These are phyloP conservation scores for Zangia roseola DNA, from an alignment of 768 basidiomycete species.

Conservation along the genomic window DNA sequence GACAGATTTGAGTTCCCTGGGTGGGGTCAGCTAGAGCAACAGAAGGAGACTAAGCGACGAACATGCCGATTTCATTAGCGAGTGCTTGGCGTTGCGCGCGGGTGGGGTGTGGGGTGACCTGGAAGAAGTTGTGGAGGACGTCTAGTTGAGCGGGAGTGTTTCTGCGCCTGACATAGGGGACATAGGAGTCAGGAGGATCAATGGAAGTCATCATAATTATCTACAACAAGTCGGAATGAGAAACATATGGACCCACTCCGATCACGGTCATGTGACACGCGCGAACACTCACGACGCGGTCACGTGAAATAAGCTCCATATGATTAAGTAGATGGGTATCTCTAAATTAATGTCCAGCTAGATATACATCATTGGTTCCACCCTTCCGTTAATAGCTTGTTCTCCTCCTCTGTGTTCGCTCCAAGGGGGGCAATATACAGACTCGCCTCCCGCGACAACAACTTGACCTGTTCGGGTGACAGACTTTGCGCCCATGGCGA, in stretches of 20 bases:
- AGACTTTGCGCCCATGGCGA: slow-evolving; percentile 27
- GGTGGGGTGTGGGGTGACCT: slow-evolving; percentile 39
- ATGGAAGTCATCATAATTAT: slow-evolving; percentile 8
- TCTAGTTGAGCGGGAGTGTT: slow-evolving; percentile 35
- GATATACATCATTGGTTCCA: slow-evolving; percentile 14
- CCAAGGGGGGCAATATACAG: slow-evolving; percentile 36
- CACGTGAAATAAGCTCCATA: too few species aligned
- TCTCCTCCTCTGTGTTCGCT: slow-evolving; percentile 48
- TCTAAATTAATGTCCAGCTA: slow-evolving; percentile 7
- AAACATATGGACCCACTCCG: slow-evolving; percentile 18
- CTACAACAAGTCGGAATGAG: not conserved
- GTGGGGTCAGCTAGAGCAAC: slow-evolving; percentile 5
- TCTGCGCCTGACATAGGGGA: slow-evolving; percentile 31
- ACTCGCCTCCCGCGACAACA: slow-evolving; percentile 22
- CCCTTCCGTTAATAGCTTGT: slow-evolving; percentile 27
- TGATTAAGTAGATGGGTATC: slow-evolving; percentile 8
- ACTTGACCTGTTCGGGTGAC: slow-evolving; percentile 21
- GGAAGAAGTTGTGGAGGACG: slow-evolving; percentile 36
- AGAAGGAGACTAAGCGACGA: not conserved
- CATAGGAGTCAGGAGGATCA: slow-evolving; percentile 8
- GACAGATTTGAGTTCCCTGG: slow-evolving; percentile 65
- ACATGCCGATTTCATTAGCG: slow-evolving; percentile 41
- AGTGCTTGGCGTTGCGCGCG: slow-evolving; percentile 41
- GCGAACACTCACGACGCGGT: slow-evolving; percentile 23
- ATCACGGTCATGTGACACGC: slow-evolving; percentile 17